Evolutionary conservation across 371 early-diverging fungal genomes (phyloP).

Genomic region (Lichtheimia corymbifera): DNA sequence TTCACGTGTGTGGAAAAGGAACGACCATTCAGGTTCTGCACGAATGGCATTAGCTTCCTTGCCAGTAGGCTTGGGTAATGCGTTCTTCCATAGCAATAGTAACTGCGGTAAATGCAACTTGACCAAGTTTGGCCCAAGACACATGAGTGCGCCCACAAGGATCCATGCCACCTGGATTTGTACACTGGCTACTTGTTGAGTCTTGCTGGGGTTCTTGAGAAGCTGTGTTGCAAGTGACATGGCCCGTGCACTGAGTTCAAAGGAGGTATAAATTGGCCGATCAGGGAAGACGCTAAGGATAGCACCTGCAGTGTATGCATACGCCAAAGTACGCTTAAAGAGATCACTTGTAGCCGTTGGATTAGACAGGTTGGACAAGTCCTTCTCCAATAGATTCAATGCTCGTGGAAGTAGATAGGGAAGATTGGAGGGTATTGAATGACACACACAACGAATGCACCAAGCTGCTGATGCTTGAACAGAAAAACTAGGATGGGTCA

Average conservation of each 20-base stretch:
- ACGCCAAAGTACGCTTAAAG: constrained; percentile 59
- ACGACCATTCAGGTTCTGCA: constrained; percentile 70
- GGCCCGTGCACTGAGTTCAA: constrained; percentile 73
- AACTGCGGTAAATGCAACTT: constrained; percentile 81
- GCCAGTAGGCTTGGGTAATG: constrained; percentile 63
- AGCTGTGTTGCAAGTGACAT: constrained; percentile 79
- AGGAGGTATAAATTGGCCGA: constrained; percentile 73
- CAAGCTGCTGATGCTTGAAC: constrained; percentile 79
- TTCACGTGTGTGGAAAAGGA: constrained; percentile 67
- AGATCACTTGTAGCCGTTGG: constrained; percentile 49
- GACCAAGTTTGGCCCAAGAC: constrained; percentile 81
- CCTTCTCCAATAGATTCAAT: constrained; percentile 60
- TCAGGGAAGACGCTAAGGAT: constrained; percentile 72
- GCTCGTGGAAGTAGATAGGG: constrained; percentile 63
- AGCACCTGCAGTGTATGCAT: constrained; percentile 69
- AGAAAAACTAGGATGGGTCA: constrained; percentile 69
- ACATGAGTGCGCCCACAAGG: constrained; percentile 77
- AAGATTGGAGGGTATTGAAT: constrained; percentile 66
- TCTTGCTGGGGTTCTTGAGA: constrained; percentile 64
- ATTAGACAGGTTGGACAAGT: constrained; percentile 48
- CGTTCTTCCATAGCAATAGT: constrained; percentile 71
- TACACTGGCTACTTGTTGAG: constrained; percentile 57
- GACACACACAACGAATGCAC: constrained; percentile 71
- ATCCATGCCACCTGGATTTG: constrained; percentile 83
- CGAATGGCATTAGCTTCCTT: constrained; percentile 59